These are phyloP conservation scores for Pterocarpus santalinus DNA, from an alignment of 306 rosid genomes.

Conservation along the genomic window DNA sequence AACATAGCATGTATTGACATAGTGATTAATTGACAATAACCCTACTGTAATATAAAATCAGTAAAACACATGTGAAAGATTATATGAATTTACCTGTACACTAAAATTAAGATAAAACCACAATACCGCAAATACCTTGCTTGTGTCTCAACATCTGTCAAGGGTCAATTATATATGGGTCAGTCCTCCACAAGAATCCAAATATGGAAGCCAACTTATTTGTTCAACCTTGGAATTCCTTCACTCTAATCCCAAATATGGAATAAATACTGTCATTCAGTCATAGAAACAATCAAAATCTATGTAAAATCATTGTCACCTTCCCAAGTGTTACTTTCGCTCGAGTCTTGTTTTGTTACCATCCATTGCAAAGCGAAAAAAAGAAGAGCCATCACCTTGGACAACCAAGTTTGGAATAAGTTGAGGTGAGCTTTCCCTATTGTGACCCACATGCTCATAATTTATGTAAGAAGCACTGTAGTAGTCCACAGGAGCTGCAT, in stretches of 20 bases:
- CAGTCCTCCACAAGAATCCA: conserved; percentile 9
- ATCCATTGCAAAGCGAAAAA: conserved; percentile 60
- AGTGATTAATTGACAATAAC: neutral
- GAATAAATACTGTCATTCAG: conserved; percentile 40
- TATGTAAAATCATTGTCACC: conserved; percentile 5
- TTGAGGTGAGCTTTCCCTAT: conserved; percentile 65
- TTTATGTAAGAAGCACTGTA: conserved; percentile 57
- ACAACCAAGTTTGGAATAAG: conserved; percentile 66
- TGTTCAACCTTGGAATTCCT: neutral
- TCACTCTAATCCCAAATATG: conserved; percentile 32
- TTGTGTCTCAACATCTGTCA: conserved; percentile 35
- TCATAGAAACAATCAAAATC: conserved; percentile 10
- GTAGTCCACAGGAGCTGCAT: conserved; percentile 51
- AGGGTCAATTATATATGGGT: conserved; percentile 8
- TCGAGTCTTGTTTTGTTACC: conserved; percentile 65
- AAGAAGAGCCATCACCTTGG: conserved; percentile 74
- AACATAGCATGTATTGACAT: conserved; percentile 6
- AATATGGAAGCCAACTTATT: conserved; percentile 29
- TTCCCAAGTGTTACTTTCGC: conserved; percentile 47
- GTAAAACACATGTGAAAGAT: conserved; percentile 1
- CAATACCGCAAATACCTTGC: conserved; percentile 5
- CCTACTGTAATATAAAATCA: conserved; percentile 3
- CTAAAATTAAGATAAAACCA: conserved; percentile 30
- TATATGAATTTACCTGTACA: conserved; percentile 27
- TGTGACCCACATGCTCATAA: conserved; percentile 56